phyloP scores from a whole-genome alignment of 2,329 filamentous ascomycete genomes.

The Pseudopithomyces maydicus region DNA sequence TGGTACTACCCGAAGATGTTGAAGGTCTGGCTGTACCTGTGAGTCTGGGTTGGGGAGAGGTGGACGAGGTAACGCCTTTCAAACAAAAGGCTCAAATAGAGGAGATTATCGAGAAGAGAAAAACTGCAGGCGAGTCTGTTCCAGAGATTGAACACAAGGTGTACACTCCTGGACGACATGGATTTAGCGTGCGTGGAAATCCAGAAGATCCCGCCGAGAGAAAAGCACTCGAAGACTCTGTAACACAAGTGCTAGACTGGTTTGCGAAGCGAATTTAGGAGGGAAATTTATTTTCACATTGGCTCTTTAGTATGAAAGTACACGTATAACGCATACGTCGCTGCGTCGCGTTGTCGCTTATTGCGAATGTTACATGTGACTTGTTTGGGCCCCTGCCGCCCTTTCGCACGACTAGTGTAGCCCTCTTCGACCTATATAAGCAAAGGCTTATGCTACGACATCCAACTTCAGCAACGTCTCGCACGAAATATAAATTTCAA shows the following conservation, averaged over 20 bases:
- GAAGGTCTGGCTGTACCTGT: conserved; percentile 20
- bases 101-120: conserved; percentile 15
- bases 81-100: conserved; percentile 25
- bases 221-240: conserved; percentile 24
- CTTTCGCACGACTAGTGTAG: background rate
- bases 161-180: conserved; percentile 28
- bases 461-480: too few relatives aligned
- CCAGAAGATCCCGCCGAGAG: conserved; percentile 26
- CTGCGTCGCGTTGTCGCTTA: too few relatives aligned
- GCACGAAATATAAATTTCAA: background rate
- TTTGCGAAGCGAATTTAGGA: conserved; percentile 25
- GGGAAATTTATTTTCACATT: background rate
- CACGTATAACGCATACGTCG: too few relatives aligned
- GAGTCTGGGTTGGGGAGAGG: conserved; percentile 24
- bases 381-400: background rate
- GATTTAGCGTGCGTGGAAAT: conserved; percentile 31
- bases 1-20: conserved; percentile 42
- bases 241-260: conserved; percentile 28
- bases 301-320: too few relatives aligned
- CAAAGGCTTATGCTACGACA: too few relatives aligned
- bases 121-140: conserved; percentile 13
- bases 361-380: too few relatives aligned
- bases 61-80: conserved; percentile 17
- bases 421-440: too few relatives aligned
- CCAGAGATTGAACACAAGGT: conserved; percentile 21